Evolutionary conservation across 495 filamentous ascomycete genomes (phyloP).

Genomic region (Daldinia bambusicola): DNA sequence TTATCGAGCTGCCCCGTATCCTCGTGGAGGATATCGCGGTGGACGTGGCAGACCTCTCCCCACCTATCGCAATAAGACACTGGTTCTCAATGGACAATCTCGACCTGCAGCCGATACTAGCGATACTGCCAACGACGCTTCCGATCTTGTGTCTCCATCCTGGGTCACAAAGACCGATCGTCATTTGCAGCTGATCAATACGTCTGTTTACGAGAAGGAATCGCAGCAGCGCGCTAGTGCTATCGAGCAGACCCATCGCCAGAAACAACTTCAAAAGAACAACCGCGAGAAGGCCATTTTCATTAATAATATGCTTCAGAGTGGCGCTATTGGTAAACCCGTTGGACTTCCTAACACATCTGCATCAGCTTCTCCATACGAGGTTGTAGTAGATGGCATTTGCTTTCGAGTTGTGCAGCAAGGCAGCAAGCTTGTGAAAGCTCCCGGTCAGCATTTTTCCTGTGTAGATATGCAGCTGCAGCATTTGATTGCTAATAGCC

Average conservation of each 20-base stretch:
- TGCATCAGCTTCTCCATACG: constrained; percentile 59
- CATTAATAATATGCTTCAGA: constrained; percentile 52
- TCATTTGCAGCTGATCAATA: constrained; percentile 90
- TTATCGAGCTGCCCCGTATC: constrained; percentile 45
- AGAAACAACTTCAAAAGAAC: constrained; percentile 67
- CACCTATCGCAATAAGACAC: constrained; percentile 73
- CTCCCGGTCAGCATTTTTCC: constrained; percentile 67
- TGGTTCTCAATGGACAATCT: constrained; percentile 70
- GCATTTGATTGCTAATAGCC: constrained; percentile 54
- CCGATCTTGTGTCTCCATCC: constrained; percentile 56
- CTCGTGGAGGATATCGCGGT: constrained; percentile 55
- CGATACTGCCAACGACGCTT: constrained; percentile 38
- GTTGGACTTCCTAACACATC: constrained; percentile 51
- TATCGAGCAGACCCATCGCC: constrained; percentile 74
- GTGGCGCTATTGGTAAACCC: constrained; percentile 49
- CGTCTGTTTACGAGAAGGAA: constrained; percentile 81
- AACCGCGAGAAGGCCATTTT: constrained; percentile 71
- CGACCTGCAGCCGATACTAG: constrained; percentile 46
- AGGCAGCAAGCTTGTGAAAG: constrained; percentile 85
- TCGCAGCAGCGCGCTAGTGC: constrained; percentile 74
- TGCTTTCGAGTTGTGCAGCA: constrained; percentile 78
- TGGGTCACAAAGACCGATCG: constrained; percentile 86
- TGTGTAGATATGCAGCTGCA: neutral
- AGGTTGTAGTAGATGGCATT: constrained; percentile 79
- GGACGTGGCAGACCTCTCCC: constrained; percentile 57